Evolutionary conservation across 352 stramenopile species (phyloP).

Genomic region (Globisporangium yorkense): DNA sequence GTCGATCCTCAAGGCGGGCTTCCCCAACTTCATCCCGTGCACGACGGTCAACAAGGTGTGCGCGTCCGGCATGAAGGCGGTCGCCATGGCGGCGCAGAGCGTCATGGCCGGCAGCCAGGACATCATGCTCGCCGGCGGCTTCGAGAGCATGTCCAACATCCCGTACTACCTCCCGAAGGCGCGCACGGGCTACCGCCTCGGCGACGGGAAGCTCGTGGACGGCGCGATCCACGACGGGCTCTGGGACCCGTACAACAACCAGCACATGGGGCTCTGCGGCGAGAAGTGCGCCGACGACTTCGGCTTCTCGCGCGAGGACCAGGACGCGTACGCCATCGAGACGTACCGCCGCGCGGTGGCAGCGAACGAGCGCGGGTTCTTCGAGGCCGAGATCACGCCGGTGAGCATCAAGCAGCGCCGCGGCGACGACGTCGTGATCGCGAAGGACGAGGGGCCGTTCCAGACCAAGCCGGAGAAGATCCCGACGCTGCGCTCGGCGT

Average conservation of each 20-base stretch:
- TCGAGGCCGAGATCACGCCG: slow-evolving; percentile 87
- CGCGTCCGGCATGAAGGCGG: slow-evolving; percentile 91
- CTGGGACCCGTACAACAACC: slow-evolving; percentile 97
- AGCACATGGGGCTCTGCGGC: slow-evolving; percentile 93
- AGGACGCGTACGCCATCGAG: slow-evolving; percentile 94
- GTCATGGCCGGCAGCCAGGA: slow-evolving; percentile 85
- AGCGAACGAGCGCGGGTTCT: slow-evolving; percentile 83
- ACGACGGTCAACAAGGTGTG: slow-evolving; percentile 99
- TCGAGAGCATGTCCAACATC: slow-evolving; percentile 98
- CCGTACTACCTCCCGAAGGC: slow-evolving; percentile 95
- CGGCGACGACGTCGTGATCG: slow-evolving; percentile 54
- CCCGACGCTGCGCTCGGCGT: slow-evolving; percentile 85
- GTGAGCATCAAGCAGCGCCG: slow-evolving; percentile 79
- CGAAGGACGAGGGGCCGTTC: slow-evolving; percentile 92
- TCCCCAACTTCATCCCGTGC: slow-evolving; percentile 91
- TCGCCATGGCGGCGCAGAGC: slow-evolving; percentile 83
- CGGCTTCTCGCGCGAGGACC: slow-evolving; percentile 72
- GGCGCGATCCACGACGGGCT: slow-evolving; percentile 94
- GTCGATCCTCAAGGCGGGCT: slow-evolving; percentile 87
- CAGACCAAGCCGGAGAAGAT: slow-evolving; percentile 92
- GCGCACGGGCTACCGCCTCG: slow-evolving; percentile 88
- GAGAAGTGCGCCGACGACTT: slow-evolving; percentile 87
- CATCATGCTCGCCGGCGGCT: slow-evolving; percentile 91
- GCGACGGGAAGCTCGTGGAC: slow-evolving; percentile 87
- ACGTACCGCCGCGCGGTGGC: slow-evolving; percentile 84